Conservation (phyloP, 768 basidiomycete genomes). For the Tephrocybe sp. region DNA sequence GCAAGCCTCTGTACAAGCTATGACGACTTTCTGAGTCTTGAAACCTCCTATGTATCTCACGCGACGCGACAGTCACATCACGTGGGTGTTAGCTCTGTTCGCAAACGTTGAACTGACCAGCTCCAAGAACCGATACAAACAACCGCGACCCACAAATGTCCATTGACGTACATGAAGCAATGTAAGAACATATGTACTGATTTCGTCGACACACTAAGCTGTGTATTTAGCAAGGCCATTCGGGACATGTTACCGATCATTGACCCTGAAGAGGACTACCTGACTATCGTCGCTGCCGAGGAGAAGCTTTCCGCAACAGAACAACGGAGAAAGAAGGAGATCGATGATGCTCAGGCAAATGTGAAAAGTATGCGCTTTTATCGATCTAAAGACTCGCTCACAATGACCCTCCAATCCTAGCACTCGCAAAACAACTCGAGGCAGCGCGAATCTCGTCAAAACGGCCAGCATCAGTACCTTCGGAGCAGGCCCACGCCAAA, state of each 20-base stretch:
- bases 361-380: conserved; percentile 51
- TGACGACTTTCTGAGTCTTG: no score
- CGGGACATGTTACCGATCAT: conserved; percentile 72
- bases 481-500: conserved; percentile 58
- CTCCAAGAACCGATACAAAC: background rate
- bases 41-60: no score
- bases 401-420: conserved; percentile 32
- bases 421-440: conserved; percentile 63
- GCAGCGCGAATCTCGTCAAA: conserved; percentile 70
- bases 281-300: conserved; percentile 73
- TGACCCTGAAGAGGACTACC: conserved; percentile 76
- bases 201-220: background rate
- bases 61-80: conserved; percentile 15
- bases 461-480: conserved; percentile 69
- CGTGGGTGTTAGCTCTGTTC: conserved; percentile 3
- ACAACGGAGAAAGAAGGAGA: conserved; percentile 58
- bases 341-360: conserved; percentile 65
- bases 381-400: background rate
- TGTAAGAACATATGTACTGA: conserved; percentile 27
- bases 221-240: conserved; percentile 54
- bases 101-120: background rate
- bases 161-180: conserved; percentile 48
- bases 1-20: no score
- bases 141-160: conserved; percentile 26
- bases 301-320: conserved; percentile 64